Conservation (phyloP, 2,329 filamentous ascomycete species). For the Plectosphaerella sp. region DNA sequence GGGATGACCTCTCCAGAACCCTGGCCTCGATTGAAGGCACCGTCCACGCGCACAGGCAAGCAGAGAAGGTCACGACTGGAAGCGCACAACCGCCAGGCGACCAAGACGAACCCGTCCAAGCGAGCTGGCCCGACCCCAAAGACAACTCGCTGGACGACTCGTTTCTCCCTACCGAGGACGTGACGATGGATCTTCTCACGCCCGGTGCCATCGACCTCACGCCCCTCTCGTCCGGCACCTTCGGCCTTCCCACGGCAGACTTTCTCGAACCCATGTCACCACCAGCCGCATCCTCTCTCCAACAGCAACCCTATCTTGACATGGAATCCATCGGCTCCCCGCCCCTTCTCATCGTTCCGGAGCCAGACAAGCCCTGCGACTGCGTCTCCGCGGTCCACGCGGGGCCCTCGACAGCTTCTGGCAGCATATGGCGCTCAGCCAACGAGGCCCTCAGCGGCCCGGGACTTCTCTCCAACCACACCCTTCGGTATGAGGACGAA, state of each 20-base stretch:
- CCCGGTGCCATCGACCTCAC: too few species aligned
- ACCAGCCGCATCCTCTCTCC: not conserved
- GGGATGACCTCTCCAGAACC: slow-evolving; percentile 10
- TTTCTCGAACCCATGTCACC: not conserved
- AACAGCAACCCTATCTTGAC: not conserved
- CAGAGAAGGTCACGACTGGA: not conserved
- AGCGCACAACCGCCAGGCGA: too few species aligned
- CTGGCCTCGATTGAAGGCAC: slow-evolving; percentile 11
- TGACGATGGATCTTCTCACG: too few species aligned
- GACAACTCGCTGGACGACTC: not conserved
- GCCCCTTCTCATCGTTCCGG: not conserved
- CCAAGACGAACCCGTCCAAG: not conserved
- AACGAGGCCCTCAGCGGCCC: slow-evolving; percentile 13
- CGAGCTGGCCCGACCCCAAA: not conserved
- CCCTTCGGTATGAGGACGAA: slow-evolving; percentile 14
- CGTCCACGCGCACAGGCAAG: slow-evolving; percentile 9
- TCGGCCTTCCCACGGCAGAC: slow-evolving; percentile 22
- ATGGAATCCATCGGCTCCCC: not conserved
- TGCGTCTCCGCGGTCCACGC: not conserved
- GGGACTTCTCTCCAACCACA: slow-evolving; percentile 5
- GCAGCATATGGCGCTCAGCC: slow-evolving; percentile 16
- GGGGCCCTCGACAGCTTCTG: not conserved
- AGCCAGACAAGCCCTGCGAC: not conserved
- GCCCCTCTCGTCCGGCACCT: not conserved
- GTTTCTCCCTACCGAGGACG: not conserved